Conservation (phyloP, 345 rosid species). For the Brassica nigra region DNA sequence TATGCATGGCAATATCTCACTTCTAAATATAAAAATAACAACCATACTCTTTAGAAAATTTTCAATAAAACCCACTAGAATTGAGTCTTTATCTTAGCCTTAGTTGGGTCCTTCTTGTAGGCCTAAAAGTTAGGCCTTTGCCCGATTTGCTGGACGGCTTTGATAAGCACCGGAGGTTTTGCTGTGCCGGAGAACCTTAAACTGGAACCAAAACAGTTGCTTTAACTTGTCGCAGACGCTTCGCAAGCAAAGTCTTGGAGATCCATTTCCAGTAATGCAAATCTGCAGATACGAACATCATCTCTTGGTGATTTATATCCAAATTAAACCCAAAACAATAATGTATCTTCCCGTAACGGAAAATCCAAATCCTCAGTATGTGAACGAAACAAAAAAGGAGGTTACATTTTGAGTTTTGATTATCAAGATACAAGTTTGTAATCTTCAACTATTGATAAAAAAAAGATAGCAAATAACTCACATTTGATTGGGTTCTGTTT, state of each 20-base stretch:
- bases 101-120: conserved; percentile 32
- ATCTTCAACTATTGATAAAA: not conserved
- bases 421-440: conserved; percentile 8
- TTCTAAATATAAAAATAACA: not conserved
- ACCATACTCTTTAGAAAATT: not conserved
- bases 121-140: conserved; percentile 24
- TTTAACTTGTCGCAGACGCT: conserved; percentile 11
- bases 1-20: not conserved
- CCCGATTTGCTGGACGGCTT: conserved; percentile 6
- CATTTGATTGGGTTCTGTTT: not conserved
- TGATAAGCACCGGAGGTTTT: conserved; percentile 15
- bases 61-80: not conserved
- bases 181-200: conserved; percentile 10
- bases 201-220: not conserved
- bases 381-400: not conserved
- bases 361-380: conserved; percentile 15
- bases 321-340: not conserved
- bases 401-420: not conserved
- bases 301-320: not conserved
- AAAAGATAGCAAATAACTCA: not conserved
- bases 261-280: conserved; percentile 2
- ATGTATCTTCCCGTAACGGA: not conserved
- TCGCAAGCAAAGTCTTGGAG: conserved; percentile 5
- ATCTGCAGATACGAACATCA: conserved; percentile 11
- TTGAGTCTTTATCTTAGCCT: not conserved